Percentiles rank a stretch among this genome's conserved stretches.
Evolutionary conservation across 1,139 yeast species (phyloP).

Genomic region (Meyerozyma sp.): DNA sequence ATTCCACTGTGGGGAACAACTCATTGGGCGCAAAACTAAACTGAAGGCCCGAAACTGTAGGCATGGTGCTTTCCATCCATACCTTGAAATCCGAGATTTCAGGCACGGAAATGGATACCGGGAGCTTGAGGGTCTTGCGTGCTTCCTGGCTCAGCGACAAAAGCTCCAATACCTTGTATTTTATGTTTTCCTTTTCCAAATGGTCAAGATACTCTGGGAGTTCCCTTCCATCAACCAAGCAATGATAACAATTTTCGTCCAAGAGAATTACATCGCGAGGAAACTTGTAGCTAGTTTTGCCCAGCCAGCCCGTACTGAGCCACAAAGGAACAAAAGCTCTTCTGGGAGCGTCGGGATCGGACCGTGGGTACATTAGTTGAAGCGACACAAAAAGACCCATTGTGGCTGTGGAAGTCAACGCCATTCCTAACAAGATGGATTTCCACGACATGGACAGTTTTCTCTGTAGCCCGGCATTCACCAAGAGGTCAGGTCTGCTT

Average conservation of each 20-base stretch:
- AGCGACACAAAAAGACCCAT: conserved; percentile 20
- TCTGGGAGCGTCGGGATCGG: conserved; percentile 8
- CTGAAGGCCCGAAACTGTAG: conserved; percentile 27
- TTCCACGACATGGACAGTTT: conserved; percentile 13
- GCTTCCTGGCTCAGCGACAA: conserved; percentile 18
- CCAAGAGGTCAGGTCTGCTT: conserved; percentile 5
- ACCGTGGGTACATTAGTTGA: conserved; percentile 15
- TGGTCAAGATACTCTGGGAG: conserved; percentile 4
- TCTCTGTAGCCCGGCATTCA: conserved; percentile 4
- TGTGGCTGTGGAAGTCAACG: conserved; percentile 19
- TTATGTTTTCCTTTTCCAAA: conserved; percentile 19
- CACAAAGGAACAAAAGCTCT: conserved; percentile 27
- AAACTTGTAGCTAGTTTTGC: conserved; percentile 15
- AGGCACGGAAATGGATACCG: conserved; percentile 16
- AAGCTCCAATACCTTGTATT: conserved; percentile 24
- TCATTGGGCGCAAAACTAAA: conserved; percentile 11
- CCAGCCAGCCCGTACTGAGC: conserved; percentile 24
- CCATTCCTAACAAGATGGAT: conserved; percentile 19
- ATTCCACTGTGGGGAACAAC: conserved; percentile 6
- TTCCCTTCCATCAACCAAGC: conserved; percentile 12
- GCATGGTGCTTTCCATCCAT: conserved; percentile 27
- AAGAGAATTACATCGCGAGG: conserved; percentile 22
- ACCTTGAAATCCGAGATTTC: conserved; percentile 14
- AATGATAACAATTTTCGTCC: conserved; percentile 17
- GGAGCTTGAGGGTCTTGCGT: conserved; percentile 25